Conservation (phyloP, 2,329 filamentous ascomycete genomes). For the Botryotinia calthae region DNA sequence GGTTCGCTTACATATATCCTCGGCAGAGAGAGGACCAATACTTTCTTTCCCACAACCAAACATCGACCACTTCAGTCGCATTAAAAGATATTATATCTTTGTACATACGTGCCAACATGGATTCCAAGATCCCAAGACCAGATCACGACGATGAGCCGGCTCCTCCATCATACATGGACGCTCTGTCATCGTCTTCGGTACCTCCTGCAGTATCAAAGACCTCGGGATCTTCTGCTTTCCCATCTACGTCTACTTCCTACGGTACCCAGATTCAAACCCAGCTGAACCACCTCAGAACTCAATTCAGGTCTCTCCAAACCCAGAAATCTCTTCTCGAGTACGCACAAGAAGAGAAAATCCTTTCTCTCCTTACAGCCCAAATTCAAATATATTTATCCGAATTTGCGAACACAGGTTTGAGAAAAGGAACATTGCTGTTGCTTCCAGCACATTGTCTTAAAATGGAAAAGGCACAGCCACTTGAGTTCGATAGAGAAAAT, state of each 20-base stretch:
- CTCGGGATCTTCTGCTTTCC: constrained; percentile 5
- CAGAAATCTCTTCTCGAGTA: constrained; percentile 29
- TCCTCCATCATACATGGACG: constrained; percentile 32
- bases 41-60: not conserved
- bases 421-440: constrained; percentile 33
- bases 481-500: constrained; percentile 30
- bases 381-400: constrained; percentile 34
- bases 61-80: not conserved
- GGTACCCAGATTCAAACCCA: constrained; percentile 32
- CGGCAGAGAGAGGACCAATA: not conserved
- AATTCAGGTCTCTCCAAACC: constrained; percentile 29
- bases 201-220: not conserved
- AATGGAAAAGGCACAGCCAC: constrained; percentile 30
- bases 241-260: constrained; percentile 25
- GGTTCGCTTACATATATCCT: not conserved
- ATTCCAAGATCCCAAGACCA: constrained; percentile 25
- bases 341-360: constrained; percentile 34
- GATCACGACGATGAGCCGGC: constrained; percentile 25
- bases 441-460: constrained; percentile 30
- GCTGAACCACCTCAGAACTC: constrained; percentile 28
- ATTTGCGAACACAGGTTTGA: constrained; percentile 31
- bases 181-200: constrained; percentile 20
- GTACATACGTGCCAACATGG: constrained; percentile 24
- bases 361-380: constrained; percentile 32
- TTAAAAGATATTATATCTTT: not conserved